Conservation (phyloP, 176 grass and related monocot genomes). For the Cocos nucifera region DNA sequence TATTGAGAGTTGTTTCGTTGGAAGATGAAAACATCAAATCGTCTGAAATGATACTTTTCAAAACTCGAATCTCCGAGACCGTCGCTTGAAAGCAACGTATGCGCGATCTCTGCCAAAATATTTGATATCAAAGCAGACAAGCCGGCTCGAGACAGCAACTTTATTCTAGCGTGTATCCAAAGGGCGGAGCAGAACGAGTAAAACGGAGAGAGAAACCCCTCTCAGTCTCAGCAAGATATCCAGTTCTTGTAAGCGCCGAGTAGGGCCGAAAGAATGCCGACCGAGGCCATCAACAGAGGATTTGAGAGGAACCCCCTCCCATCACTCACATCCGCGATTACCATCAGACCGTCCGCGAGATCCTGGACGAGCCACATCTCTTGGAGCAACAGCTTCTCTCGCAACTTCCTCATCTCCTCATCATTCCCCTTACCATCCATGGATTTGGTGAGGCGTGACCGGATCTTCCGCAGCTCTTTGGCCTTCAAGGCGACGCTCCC, state of each 20-base stretch:
- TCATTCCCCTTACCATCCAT: neutral
- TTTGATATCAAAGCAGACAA: too few relatives aligned
- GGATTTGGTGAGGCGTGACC: neutral
- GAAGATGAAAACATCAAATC: too few relatives aligned
- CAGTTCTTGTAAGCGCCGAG: constrained; percentile 25
- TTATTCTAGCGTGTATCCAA: too few relatives aligned
- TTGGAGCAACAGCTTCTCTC: constrained; percentile 15
- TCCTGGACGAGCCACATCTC: constrained; percentile 16
- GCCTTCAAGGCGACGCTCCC: constrained; percentile 15
- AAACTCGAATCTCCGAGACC: too few relatives aligned
- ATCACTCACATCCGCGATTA: constrained; percentile 17
- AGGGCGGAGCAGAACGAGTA: too few relatives aligned
- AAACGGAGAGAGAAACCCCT: neutral
- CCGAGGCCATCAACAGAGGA: constrained; percentile 20
- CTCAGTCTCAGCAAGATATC: constrained; percentile 15
- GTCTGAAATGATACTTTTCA: too few relatives aligned
- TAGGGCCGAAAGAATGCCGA: constrained; percentile 20
- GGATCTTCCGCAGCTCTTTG: constrained; percentile 9
- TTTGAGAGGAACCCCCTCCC: constrained; percentile 12
- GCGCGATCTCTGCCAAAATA: too few relatives aligned
- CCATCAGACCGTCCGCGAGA: constrained; percentile 21
- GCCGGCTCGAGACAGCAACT: too few relatives aligned
- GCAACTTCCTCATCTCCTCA: constrained; percentile 13
- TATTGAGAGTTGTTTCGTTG: too few relatives aligned
- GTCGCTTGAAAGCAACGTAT: too few relatives aligned